phyloP scores from a whole-genome alignment of 2,329 filamentous ascomycete species.

The Trichoderma atrobrunneum region DNA sequence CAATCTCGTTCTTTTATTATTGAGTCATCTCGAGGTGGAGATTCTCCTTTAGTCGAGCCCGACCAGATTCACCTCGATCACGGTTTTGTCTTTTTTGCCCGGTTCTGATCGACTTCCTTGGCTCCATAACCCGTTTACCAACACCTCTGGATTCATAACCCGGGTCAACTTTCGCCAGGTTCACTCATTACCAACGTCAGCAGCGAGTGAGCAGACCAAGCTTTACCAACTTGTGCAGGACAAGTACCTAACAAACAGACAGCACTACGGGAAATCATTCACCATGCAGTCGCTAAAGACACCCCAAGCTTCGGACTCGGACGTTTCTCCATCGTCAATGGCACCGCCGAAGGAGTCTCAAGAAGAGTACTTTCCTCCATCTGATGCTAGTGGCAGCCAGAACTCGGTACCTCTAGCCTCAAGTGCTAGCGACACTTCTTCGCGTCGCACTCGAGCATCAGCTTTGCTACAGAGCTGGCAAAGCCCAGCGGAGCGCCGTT shows the following conservation, averaged over 20 bases:
- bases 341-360: conserved; percentile 21
- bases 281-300: conserved; percentile 25
- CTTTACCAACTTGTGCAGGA: not conserved
- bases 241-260: not conserved
- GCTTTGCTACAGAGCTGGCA: conserved; percentile 35
- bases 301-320: conserved; percentile 39
- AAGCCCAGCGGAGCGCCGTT: conserved; percentile 27
- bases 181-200: not conserved
- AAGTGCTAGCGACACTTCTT: conserved; percentile 22
- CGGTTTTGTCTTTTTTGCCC: not conserved
- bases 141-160: not conserved
- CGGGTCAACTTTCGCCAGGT: not conserved
- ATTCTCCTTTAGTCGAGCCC: not conserved
- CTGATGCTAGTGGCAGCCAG: conserved; percentile 7
- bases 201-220: not conserved
- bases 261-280: not conserved
- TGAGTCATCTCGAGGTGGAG: not conserved
- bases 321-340: conserved; percentile 43
- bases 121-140: not conserved
- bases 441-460: conserved; percentile 35
- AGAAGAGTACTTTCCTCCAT: conserved; percentile 17
- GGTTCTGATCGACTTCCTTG: not conserved
- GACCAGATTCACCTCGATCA: not conserved
- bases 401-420: conserved; percentile 16
- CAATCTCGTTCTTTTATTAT: not conserved